Conservation (phyloP, 129 eudicot genomes). For the Gnaphalium uliginosum region DNA sequence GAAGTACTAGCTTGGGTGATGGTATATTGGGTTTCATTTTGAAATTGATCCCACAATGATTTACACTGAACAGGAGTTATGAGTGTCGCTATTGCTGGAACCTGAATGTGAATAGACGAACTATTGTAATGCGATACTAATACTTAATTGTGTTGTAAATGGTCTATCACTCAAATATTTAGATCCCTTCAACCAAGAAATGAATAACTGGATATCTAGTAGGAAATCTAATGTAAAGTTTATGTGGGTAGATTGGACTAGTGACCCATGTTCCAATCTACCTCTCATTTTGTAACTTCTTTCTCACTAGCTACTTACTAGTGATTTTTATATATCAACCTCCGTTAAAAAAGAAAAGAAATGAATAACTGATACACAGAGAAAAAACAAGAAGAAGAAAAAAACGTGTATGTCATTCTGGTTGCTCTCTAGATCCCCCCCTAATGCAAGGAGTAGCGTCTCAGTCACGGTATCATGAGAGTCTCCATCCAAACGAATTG, state of each 20-base stretch:
- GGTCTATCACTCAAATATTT: neutral
- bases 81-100: constrained; percentile 69
- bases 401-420: neutral
- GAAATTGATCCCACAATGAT: constrained; percentile 77
- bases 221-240: no score
- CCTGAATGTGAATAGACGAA: constrained; percentile 33
- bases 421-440: constrained; percentile 41
- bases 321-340: no score
- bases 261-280: no score
- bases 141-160: neutral
- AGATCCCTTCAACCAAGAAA: neutral
- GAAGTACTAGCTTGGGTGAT: constrained; percentile 77
- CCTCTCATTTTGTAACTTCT: no score
- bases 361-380: no score
- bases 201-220: no score
- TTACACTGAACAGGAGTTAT: constrained; percentile 85
- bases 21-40: constrained; percentile 74
- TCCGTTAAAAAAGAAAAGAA: no score
- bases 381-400: no score
- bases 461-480: constrained; percentile 53
- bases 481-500: constrained; percentile 65
- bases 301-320: no score
- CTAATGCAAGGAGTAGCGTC: constrained; percentile 53
- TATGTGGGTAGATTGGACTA: no score
- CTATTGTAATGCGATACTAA: neutral